These are phyloP conservation scores for Thermomucor indicae-seudaticae DNA, from an alignment of 371 early-diverging fungal species.

Conservation along the genomic window DNA sequence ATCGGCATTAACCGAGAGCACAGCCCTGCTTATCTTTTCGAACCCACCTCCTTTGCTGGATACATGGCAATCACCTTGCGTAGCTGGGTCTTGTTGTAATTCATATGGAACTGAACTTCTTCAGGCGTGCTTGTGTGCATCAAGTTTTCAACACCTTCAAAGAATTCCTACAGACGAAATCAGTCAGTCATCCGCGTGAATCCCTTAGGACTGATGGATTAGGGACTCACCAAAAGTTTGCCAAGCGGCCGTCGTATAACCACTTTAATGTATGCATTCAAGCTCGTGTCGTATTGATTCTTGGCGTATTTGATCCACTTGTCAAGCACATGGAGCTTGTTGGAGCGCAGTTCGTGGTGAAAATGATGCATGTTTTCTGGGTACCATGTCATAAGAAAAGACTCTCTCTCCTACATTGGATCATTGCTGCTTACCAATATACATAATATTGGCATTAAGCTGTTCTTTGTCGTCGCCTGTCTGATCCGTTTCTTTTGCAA, in stretches of 20 bases:
- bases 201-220: too few species aligned
- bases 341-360: slow-evolving; percentile 68
- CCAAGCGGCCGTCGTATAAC: slow-evolving; percentile 87
- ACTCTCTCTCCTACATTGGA: neutral
- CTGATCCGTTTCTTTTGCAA: slow-evolving; percentile 73
- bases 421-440: slow-evolving; percentile 59
- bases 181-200: too few species aligned
- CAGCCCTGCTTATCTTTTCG: neutral
- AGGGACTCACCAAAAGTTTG: slow-evolving; percentile 64
- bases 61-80: slow-evolving; percentile 81
- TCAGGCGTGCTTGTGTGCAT: slow-evolving; percentile 76
- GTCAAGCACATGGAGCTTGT: slow-evolving; percentile 66
- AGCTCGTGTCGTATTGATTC: slow-evolving; percentile 73
- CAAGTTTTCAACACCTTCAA: slow-evolving; percentile 86
- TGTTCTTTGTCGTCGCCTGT: slow-evolving; percentile 90
- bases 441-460: slow-evolving; percentile 82
- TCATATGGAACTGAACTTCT: slow-evolving; percentile 81
- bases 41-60: slow-evolving; percentile 74
- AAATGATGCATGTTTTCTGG: slow-evolving; percentile 93
- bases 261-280: slow-evolving; percentile 79
- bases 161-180: slow-evolving; percentile 71
- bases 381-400: neutral
- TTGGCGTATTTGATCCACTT: slow-evolving; percentile 84
- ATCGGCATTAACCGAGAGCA: neutral
- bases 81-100: slow-evolving; percentile 82